phyloP scores from a whole-genome alignment of 768 basidiomycete genomes.

The Neoboletus magnificus region DNA sequence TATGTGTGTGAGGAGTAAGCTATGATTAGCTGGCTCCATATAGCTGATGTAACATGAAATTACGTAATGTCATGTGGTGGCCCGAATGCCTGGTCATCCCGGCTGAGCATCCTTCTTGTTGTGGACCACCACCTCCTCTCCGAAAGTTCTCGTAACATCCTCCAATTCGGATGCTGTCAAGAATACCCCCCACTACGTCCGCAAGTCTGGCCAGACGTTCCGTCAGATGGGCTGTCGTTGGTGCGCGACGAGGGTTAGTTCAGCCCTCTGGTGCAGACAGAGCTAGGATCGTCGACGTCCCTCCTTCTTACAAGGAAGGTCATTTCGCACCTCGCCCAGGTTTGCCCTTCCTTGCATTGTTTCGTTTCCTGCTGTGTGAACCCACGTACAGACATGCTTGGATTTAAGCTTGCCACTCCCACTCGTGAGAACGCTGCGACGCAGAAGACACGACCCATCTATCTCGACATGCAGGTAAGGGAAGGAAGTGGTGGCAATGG shows the following conservation, averaged over 20 bases:
- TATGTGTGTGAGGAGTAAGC: too few species aligned
- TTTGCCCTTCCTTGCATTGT: slow-evolving; percentile 27
- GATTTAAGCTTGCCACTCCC: slow-evolving; percentile 74
- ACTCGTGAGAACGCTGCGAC: slow-evolving; percentile 53
- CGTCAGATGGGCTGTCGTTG: slow-evolving; percentile 17
- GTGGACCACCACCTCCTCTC: slow-evolving; percentile 11
- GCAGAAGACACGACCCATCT: slow-evolving; percentile 82
- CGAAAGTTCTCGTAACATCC: slow-evolving; percentile 1
- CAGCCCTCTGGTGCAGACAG: slow-evolving; percentile 81
- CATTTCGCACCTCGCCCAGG: slow-evolving; percentile 72
- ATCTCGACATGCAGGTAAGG: slow-evolving; percentile 93
- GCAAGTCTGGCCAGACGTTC: slow-evolving; percentile 28
- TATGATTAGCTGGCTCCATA: too few species aligned
- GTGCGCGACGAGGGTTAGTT: slow-evolving; percentile 58
- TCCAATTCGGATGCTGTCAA: slow-evolving; percentile 51
- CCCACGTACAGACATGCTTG: slow-evolving; percentile 68
- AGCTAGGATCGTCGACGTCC: slow-evolving; percentile 79
- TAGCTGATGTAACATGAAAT: slow-evolving; percentile 9
- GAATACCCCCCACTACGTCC: slow-evolving; percentile 42
- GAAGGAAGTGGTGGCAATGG: not conserved
- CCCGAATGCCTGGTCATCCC: slow-evolving; percentile 5
- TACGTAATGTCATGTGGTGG: slow-evolving; percentile 16
- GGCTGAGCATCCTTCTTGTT: not conserved
- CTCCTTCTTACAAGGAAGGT: slow-evolving; percentile 64
- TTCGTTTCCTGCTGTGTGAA: not conserved